Conservation (phyloP, 2,329 filamentous ascomycete genomes). For the Nannizzia gypsea region DNA sequence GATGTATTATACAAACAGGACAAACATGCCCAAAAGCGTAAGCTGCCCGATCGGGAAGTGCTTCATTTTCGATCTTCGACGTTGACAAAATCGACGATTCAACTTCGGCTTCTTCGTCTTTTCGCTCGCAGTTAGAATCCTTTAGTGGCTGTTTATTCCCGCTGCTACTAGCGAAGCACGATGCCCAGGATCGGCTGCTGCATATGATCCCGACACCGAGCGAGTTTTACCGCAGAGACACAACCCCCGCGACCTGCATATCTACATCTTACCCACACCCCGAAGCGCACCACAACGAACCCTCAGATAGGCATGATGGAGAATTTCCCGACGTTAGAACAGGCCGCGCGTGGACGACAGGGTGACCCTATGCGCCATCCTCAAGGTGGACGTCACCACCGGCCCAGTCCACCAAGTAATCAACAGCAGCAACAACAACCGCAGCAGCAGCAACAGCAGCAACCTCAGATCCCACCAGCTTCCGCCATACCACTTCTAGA, state of each 20-base stretch:
- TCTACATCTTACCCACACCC: background rate
- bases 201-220: background rate
- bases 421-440: conserved; percentile 23
- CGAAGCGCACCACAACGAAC: background rate
- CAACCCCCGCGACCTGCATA: background rate
- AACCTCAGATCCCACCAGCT: conserved; percentile 1
- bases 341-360: background rate
- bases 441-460: conserved; percentile 9
- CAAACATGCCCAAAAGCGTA: background rate
- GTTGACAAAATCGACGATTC: background rate
- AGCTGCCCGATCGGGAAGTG: background rate
- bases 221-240: background rate
- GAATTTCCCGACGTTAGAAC: background rate
- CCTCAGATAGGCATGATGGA: background rate
- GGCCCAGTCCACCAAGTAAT: conserved; percentile 6
- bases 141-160: background rate
- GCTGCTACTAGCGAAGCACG: background rate
- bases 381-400: conserved; percentile 4
- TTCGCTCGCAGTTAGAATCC: background rate
- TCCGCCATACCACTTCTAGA: conserved; percentile 15
- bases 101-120: background rate
- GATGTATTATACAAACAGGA: background rate
- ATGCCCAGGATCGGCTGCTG: background rate
- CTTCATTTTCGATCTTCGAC: background rate
- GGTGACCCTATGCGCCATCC: background rate